Evolutionary conservation across 371 early-diverging fungal genomes (phyloP), one percentile per base, ranked within the genome.

Genomic region (Lichtheimia corymbifera): DNA sequence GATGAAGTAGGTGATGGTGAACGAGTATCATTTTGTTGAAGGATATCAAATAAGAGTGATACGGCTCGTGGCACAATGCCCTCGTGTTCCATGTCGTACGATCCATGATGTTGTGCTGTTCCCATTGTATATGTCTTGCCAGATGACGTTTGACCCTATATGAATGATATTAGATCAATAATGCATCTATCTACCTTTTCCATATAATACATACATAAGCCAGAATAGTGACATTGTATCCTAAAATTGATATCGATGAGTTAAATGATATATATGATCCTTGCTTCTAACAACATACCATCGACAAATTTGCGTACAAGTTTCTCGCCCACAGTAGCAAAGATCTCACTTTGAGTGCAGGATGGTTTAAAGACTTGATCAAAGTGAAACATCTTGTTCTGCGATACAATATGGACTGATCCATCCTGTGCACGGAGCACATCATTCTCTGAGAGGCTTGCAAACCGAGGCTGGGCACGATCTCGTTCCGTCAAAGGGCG

Each of bases 81-180:
- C 61, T 82, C 79, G 35, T 83, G 72, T 44, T 79, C 71, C 42
- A 72, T 55, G 56, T 88, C 76, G 20, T 66, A 65, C 20, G 74
- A 66, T 45, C 80, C 78, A 25, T 84, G 89, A 54, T 92, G 88
- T n/a, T 85, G 83, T 9, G 82, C 90, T 41, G 95, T 94, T 49
- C 96, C 95, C 99, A 99, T 99, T 7, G 99, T 99, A 67, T 93
- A 96, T 6, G 99, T 99, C 79, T 99, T 99, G 52, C 98, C 98
- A 11, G 93, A 92, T 7, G 95, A 94, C n/a, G 95, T 95, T 82
- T 98, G 95, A 20, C 92, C 81, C 81, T 80, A 63, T 53, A 45
- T 51, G n/a, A 42, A 50, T 42, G n/a, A 50, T 47, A 40, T 52
- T 30, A 17, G 18, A 35, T 15, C 5, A 50, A 44, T 24, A 50